Conservation (phyloP, 352 stramenopile species). For the Pilasporangium apinafurcum region DNA sequence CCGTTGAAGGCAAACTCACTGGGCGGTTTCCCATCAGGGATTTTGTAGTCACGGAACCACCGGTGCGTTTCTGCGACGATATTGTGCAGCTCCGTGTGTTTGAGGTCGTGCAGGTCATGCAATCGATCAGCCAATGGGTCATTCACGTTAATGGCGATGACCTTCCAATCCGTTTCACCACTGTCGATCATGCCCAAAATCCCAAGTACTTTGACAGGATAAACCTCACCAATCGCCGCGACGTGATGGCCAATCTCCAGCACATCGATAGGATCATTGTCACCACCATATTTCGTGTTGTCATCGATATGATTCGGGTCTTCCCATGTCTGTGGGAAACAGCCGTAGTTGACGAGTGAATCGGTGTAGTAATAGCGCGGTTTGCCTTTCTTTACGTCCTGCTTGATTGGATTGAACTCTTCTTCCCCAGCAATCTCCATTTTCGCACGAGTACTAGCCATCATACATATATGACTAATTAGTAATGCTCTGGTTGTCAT, state of each 20-base stretch:
- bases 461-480: neutral
- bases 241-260: constrained; percentile 95
- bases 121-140: constrained; percentile 94
- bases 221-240: constrained; percentile 89
- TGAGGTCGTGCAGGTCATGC: constrained; percentile 90
- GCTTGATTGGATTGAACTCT: constrained; percentile 92
- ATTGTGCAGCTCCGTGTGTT: constrained; percentile 66
- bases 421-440: constrained; percentile 93
- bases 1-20: constrained; percentile 99
- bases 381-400: constrained; percentile 98
- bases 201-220: constrained; percentile 96
- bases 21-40: constrained; percentile 98
- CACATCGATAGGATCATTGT: constrained; percentile 99
- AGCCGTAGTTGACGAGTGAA: constrained; percentile 96
- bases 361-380: constrained; percentile 88
- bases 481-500: too few relatives aligned
- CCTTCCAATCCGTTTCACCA: constrained; percentile 99
- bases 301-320: constrained; percentile 95
- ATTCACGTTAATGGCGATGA: constrained; percentile 94
- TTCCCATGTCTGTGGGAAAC: constrained; percentile 99
- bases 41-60: constrained; percentile 99
- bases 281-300: constrained; percentile 86
- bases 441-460: constrained; percentile 67
- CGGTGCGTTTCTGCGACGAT: constrained; percentile 70
- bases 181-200: constrained; percentile 99